These are phyloP conservation scores for Cryptosporidium sp. DNA, from an alignment of 169 alveolate genomes.

Conservation along the genomic window DNA sequence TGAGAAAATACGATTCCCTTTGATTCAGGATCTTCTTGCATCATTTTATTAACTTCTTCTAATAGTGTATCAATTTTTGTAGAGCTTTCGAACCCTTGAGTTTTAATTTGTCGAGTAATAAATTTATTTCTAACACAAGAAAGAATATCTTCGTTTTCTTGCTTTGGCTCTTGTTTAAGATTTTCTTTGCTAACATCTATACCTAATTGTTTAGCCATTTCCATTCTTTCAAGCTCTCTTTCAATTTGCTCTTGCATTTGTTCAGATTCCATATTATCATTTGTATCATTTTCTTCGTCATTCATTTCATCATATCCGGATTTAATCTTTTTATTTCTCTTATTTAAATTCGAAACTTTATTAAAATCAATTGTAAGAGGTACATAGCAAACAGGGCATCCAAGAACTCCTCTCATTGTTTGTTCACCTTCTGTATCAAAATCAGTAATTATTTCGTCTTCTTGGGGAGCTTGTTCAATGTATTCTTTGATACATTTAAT, in stretches of 20 bases:
- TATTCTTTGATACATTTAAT: slow-evolving; percentile 84
- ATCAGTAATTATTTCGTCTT: slow-evolving; percentile 27
- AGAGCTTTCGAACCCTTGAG: slow-evolving; percentile 82
- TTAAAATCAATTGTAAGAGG: slow-evolving; percentile 81
- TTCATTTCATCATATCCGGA: not conserved
- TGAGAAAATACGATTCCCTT: slow-evolving; percentile 90
- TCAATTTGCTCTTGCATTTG: slow-evolving; percentile 77
- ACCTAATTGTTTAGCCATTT: slow-evolving; percentile 70
- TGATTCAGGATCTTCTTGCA: slow-evolving; percentile 78
- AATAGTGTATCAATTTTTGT: slow-evolving; percentile 85
- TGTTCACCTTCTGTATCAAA: slow-evolving; percentile 1
- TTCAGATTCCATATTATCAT: slow-evolving; percentile 55
- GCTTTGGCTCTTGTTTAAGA: not conserved
- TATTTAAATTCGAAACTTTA: not conserved
- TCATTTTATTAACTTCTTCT: slow-evolving; percentile 83
- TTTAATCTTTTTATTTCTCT: not conserved
- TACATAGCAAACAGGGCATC: slow-evolving; percentile 85
- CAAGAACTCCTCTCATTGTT: slow-evolving; percentile 76
- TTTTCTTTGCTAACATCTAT: not conserved
- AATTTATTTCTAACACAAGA: slow-evolving; percentile 77
- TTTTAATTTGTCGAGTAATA: slow-evolving; percentile 82
- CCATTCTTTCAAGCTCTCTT: slow-evolving; percentile 54
- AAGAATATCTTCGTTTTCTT: slow-evolving; percentile 26
- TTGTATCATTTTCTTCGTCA: slow-evolving; percentile 47
- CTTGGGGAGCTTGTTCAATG: slow-evolving; percentile 84